phyloP scores from a whole-genome alignment of 192 early-diverging fungal genomes.

The Geranomyces variabilis region DNA sequence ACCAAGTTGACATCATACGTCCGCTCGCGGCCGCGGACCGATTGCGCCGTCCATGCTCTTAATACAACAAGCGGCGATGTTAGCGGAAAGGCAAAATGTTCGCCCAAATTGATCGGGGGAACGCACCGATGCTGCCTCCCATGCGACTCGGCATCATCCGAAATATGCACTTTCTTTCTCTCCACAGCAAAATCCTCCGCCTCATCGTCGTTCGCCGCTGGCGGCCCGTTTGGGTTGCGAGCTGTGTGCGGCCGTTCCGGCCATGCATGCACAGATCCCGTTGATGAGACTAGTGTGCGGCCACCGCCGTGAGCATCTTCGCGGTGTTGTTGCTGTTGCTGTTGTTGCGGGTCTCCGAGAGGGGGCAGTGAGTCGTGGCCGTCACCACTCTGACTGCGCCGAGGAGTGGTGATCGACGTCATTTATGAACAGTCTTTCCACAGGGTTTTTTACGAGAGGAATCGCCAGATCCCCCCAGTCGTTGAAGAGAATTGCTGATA shows the following conservation, averaged over 20 bases:
- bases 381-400: not conserved
- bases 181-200: too few species aligned
- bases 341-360: not conserved
- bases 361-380: not conserved
- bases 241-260: not conserved
- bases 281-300: not conserved
- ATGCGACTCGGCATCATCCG: too few species aligned
- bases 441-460: too few species aligned
- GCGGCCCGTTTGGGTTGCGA: conserved; percentile 2
- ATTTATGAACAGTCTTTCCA: not conserved
- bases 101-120: too few species aligned
- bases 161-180: too few species aligned
- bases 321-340: not conserved
- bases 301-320: not conserved
- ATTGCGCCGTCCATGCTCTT: conserved; percentile 4
- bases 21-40: conserved; percentile 43
- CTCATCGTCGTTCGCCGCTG: not conserved
- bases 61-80: not conserved
- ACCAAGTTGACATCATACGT: conserved; percentile 61
- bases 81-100: too few species aligned
- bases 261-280: conserved; percentile 1
- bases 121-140: too few species aligned
- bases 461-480: too few species aligned
- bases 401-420: conserved; percentile 2
- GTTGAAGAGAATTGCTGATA: too few species aligned